Evolutionary conservation across 345 rosid genomes (phyloP), one percentile per base, ranked within the genome.

Genomic region (Laguncularia racemosa): DNA sequence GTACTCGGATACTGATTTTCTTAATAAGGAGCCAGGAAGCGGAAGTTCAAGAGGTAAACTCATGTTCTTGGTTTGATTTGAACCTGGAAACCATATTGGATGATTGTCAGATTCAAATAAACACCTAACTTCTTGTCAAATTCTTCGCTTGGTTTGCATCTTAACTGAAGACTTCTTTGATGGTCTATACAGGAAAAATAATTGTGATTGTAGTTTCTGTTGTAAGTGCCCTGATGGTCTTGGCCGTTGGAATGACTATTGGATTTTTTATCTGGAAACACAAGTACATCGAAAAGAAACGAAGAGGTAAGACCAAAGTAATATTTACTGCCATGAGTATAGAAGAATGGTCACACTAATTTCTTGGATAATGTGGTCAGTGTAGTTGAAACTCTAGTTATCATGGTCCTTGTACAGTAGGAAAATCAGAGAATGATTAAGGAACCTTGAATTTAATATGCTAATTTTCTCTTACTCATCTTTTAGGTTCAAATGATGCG

Each of bases 1-100:
- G 72, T 89, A 89, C 70, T 92, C 97, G 4, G 85, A 92, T 62
- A 63, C 2, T 20, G 67, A 89, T 71, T 92, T 92, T 76, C 91
- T 92, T 66, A 92, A 89, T 51, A 57, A 63, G 51, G 72, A 62
- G 48, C 68, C 75, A 12, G 55, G 76, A 59, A 80, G 58, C 38
- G 80, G 84, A 64, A 78, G 78, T 55, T 72, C 79, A 10, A 74
- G 47, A 86, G 98, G 98, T 92, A 73, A 67, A 23, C 13, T 43
- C 9, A 6, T 33, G 40, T 33, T 33, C 40, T 7, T 33, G 40
- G 9, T 33, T 9, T 33, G 40, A 33, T 33, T 33, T 33, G 40
- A 33, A 33, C 40, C 40, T 33, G 40, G 10, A 33, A 33, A 33
- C 1, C 9, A 33, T 33, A 6, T 6, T 9, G 40, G 40, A 33